phyloP scores from a whole-genome alignment of 2,329 filamentous ascomycete species.

The Graphiopsis chlorocephala region DNA sequence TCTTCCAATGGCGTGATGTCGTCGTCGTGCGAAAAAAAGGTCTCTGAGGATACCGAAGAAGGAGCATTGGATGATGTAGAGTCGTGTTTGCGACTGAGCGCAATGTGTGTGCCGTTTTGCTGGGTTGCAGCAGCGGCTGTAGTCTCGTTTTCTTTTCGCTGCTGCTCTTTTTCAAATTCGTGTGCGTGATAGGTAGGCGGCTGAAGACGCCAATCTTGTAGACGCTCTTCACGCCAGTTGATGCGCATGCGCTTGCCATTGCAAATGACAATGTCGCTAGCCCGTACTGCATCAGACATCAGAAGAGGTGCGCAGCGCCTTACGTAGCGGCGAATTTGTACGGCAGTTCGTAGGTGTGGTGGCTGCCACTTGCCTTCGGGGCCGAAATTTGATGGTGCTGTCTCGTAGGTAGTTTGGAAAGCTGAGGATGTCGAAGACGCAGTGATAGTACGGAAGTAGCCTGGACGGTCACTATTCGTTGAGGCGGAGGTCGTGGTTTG shows the following conservation, averaged over 20 bases:
- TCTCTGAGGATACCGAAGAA: conserved; percentile 9
- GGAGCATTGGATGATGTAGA: neutral
- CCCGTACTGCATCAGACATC: conserved; percentile 42
- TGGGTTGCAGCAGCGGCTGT: neutral
- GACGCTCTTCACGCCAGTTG: conserved; percentile 42
- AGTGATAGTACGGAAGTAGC: conserved; percentile 26
- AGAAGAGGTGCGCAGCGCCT: conserved; percentile 48
- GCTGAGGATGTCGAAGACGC: conserved; percentile 25
- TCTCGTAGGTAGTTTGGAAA: conserved; percentile 34
- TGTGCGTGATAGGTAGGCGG: conserved; percentile 43
- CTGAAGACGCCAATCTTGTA: conserved; percentile 42
- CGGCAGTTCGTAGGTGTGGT: conserved; percentile 32
- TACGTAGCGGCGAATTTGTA: conserved; percentile 45
- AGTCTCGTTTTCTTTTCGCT: neutral
- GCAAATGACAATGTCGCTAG: conserved; percentile 46
- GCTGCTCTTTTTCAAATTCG: conserved; percentile 8
- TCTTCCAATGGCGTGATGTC: conserved; percentile 9
- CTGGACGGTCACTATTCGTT: conserved; percentile 21
- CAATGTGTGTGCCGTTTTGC: neutral
- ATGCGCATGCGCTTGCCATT: conserved; percentile 44
- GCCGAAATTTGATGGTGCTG: conserved; percentile 31
- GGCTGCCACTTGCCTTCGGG: conserved; percentile 35
- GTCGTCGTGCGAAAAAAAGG: conserved; percentile 6
- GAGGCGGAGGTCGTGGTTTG: conserved; percentile 11
- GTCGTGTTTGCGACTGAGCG: neutral